Evolutionary conservation across 1,284 basidiomycete species (phyloP), one percentile per base, ranked within the genome.

Genomic region (Cutaneotrichosporon sp.): DNA sequence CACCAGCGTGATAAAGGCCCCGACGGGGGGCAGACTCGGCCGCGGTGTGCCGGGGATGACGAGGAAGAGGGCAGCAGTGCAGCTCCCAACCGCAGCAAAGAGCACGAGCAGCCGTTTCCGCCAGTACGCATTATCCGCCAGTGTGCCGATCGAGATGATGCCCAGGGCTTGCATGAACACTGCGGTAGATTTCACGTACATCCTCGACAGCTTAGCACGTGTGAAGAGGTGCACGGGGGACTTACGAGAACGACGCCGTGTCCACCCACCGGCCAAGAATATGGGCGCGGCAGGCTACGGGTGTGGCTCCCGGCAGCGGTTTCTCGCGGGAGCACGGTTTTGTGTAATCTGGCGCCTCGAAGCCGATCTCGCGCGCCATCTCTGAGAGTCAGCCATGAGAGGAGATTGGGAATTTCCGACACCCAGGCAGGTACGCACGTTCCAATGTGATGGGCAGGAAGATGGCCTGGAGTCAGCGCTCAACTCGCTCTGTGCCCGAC

Each of bases 101-200:
- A 73, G 54, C 7, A 90, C 75, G 22, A 96, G 81, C 1, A 94
- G 78, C 1, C 79, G 79, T 65, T 92, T 92, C 26, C 91, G 82
- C 63, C 84, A 83, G 5, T 81, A 79, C 0, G 86, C 90, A 60
- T 87, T 82, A 72, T 96, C 88, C 2, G 91, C 91, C 49, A 91
- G 84, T 12, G 83, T 83, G 16, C 90, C 88, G 79, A 92, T 86
- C 10, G 89, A 90, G 56, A 94, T 90, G 43, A 96, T 90, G 0
- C 86, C 87, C 16, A 94, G 67, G 0, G 90, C 91, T 68, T 96
- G 92, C 0, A 91, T 70, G 0, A 84, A 84, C 0, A 96, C 91
- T 0, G 88, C 88, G 8, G 83, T 77, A 0, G 90, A 92, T 71
- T 89, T 88, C 26, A 87, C 82, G 67, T 92, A 93, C 49, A 94